These are phyloP conservation scores for Colletotrichum liriopes DNA, from an alignment of 2,329 filamentous ascomycete genomes.

Conservation along the genomic window DNA sequence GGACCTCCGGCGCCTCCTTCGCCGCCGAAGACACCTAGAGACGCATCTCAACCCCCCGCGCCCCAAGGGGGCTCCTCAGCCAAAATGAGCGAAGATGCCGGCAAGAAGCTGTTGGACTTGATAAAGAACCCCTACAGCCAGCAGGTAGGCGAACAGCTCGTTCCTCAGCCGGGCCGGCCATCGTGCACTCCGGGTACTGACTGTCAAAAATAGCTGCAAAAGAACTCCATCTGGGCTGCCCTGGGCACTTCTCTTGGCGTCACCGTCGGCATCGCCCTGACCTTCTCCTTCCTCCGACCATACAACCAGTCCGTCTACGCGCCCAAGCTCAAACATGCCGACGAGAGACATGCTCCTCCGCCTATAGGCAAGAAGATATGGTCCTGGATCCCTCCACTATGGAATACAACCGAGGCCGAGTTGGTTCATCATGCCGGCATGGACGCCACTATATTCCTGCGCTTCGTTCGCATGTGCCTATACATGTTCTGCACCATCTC, in stretches of 20 bases:
- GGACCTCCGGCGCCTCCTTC: conserved; percentile 2
- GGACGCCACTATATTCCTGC: conserved; percentile 92
- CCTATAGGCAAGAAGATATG: conserved; percentile 89
- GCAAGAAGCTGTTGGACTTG: conserved; percentile 63
- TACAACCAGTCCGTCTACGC: conserved; percentile 95
- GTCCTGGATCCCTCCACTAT: conserved; percentile 86
- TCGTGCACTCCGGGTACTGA: background rate
- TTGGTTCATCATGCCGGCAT: conserved; percentile 88
- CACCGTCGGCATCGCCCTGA: conserved; percentile 79
- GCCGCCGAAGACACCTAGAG: conserved; percentile 10
- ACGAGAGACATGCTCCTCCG: conserved; percentile 90
- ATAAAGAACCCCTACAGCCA: conserved; percentile 67
- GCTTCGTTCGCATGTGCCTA: conserved; percentile 91
- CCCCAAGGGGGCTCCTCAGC: conserved; percentile 34
- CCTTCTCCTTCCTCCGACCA: conserved; percentile 91
- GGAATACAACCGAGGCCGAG: conserved; percentile 82
- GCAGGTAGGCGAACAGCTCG: conserved; percentile 54
- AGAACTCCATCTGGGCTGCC: conserved; percentile 81
- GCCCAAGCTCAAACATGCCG: conserved; percentile 92
- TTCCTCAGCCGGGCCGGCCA: too few relatives aligned
- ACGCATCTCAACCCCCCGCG: conserved; percentile 24
- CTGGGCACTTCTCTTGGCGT: conserved; percentile 85
- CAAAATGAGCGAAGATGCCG: conserved; percentile 50
- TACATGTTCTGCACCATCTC: conserved; percentile 87
- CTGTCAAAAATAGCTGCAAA: conserved; percentile 55